These are phyloP conservation scores for Ophiocordyceps camponoti-leonardi DNA, from an alignment of 2,329 filamentous ascomycete species.

Conservation along the genomic window DNA sequence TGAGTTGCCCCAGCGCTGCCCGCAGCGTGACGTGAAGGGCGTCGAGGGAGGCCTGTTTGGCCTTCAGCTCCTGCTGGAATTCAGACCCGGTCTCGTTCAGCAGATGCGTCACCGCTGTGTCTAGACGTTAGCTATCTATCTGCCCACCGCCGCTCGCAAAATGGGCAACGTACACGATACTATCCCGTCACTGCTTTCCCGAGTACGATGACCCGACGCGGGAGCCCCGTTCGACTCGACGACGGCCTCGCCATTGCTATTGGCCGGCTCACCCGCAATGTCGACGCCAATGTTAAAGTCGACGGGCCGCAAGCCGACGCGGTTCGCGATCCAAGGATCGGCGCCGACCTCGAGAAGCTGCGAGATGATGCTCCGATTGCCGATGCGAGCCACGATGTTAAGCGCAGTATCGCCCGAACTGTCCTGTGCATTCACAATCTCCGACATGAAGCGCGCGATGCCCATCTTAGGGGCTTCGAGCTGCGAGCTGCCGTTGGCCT, in stretches of 20 bases:
- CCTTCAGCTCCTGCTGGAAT: slow-evolving; percentile 64
- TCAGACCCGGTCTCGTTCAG: slow-evolving; percentile 62
- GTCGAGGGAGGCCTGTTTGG: slow-evolving; percentile 73
- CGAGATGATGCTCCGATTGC: slow-evolving; percentile 89
- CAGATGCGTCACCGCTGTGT: slow-evolving; percentile 60
- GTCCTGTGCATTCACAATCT: slow-evolving; percentile 92
- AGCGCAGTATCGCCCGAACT: slow-evolving; percentile 88
- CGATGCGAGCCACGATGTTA: slow-evolving; percentile 83
- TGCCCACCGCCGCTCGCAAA: not conserved
- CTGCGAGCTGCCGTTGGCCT: slow-evolving; percentile 20
- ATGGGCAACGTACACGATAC: slow-evolving; percentile 65
- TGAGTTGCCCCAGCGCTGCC: slow-evolving; percentile 60
- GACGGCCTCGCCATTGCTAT: slow-evolving; percentile 26
- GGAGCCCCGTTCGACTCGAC: slow-evolving; percentile 26
- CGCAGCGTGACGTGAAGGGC: slow-evolving; percentile 66
- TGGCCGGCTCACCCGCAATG: slow-evolving; percentile 23
- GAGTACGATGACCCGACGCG: slow-evolving; percentile 36
- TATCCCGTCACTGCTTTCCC: slow-evolving; percentile 63
- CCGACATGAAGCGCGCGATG: slow-evolving; percentile 83
- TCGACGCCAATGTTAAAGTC: slow-evolving; percentile 85
- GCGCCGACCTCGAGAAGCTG: slow-evolving; percentile 90
- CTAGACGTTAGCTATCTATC: not conserved
- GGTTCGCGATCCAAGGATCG: slow-evolving; percentile 80
- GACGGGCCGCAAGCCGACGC: slow-evolving; percentile 72
- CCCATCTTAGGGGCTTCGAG: slow-evolving; percentile 49